A percentile compares a stretch with the other conserved stretches of the same genome.
Conservation (phyloP, 2,329 filamentous ascomycete species). For the Verticillium tricorpus region DNA sequence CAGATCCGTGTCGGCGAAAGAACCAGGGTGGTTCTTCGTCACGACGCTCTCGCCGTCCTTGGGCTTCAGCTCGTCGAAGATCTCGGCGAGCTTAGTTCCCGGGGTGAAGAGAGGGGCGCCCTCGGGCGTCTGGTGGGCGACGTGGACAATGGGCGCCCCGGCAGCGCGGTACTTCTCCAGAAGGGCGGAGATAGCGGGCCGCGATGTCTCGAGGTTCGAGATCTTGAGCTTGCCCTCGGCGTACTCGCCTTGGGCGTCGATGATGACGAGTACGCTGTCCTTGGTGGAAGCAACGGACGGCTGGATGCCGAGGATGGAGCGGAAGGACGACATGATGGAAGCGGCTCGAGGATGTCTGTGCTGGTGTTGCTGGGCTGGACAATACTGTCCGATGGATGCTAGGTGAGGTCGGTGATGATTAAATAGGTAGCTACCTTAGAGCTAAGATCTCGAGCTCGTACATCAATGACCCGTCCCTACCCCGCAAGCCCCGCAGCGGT, state of each 20-base stretch:
- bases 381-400: no score
- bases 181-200: slow-evolving; percentile 51
- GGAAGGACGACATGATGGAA: slow-evolving; percentile 26
- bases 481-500: neutral
- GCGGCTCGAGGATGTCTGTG: neutral
- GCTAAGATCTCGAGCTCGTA: neutral
- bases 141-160: slow-evolving; percentile 49
- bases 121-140: slow-evolving; percentile 53
- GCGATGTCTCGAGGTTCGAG: slow-evolving; percentile 45
- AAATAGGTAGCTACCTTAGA: neutral
- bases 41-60: slow-evolving; percentile 69
- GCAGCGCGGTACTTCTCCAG: slow-evolving; percentile 56
- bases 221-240: slow-evolving; percentile 53
- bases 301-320: slow-evolving; percentile 47
- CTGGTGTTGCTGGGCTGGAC: no score
- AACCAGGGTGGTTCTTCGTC: slow-evolving; percentile 51
- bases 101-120: slow-evolving; percentile 65
- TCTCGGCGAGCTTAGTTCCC: slow-evolving; percentile 80
- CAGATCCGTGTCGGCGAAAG: slow-evolving; percentile 58
- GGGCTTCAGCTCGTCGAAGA: slow-evolving; percentile 73
- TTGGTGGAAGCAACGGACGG: slow-evolving; percentile 50
- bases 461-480: neutral
- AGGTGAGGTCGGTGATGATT: neutral
- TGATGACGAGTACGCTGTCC: slow-evolving; percentile 61
- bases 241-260: slow-evolving; percentile 70